Percentiles rank a stretch among this genome's conserved stretches.
These are phyloP conservation scores for Parathielavia hyrcaniae DNA, from an alignment of 495 filamentous ascomycete species.

Conservation along the genomic window DNA sequence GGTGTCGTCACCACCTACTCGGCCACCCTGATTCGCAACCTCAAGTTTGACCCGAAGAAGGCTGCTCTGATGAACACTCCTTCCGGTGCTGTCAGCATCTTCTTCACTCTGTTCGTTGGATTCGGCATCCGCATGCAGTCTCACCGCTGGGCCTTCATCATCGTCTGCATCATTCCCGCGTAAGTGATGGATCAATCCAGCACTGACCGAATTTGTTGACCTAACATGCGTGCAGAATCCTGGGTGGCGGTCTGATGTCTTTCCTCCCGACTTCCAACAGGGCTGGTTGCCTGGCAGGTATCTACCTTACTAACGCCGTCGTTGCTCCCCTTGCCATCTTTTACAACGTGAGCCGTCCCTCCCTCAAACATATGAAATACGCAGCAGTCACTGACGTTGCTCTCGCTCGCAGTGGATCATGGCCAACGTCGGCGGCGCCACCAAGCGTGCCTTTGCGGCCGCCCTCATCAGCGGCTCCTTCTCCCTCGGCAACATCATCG, in stretches of 20 bases:
- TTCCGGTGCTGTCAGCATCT: constrained; percentile 50
- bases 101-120: constrained; percentile 49
- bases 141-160: constrained; percentile 35
- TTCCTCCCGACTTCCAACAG: constrained; percentile 45
- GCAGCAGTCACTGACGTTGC: not conserved
- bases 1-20: constrained; percentile 60
- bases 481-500: constrained; percentile 60
- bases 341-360: constrained; percentile 31
- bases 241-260: constrained; percentile 56
- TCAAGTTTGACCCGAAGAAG: constrained; percentile 49
- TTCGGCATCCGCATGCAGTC: constrained; percentile 32
- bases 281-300: constrained; percentile 52
- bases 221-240: constrained; percentile 31
- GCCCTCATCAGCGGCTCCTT: constrained; percentile 54
- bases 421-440: constrained; percentile 35
- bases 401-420: constrained; percentile 27
- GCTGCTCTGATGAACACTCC: constrained; percentile 57
- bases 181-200: constrained; percentile 11
- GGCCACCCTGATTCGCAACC: constrained; percentile 50
- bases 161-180: constrained; percentile 34
- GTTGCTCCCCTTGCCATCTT: constrained; percentile 45
- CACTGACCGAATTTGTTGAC: not conserved
- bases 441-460: constrained; percentile 39
- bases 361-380: not conserved
- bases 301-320: constrained; percentile 59